A percentile compares a stretch with the other conserved stretches of the same genome.
phyloP scores from a whole-genome alignment of 768 basidiomycete species.

The Ramaria sp. region DNA sequence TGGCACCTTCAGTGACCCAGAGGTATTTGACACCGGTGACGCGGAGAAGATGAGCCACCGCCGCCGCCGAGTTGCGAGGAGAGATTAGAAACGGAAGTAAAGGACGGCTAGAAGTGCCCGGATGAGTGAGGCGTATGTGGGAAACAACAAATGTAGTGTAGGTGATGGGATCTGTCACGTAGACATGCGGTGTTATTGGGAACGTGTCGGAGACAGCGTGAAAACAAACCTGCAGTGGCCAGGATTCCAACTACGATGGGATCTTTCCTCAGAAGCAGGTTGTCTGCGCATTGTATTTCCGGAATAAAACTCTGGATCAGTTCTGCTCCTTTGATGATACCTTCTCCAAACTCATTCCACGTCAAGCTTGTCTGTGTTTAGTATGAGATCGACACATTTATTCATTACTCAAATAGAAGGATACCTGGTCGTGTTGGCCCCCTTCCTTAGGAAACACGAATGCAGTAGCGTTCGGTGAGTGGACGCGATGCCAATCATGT shows the following conservation, averaged over 20 bases:
- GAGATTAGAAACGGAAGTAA: slow-evolving; percentile 23
- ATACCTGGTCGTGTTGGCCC: background rate
- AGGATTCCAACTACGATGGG: slow-evolving; percentile 2
- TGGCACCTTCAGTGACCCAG: slow-evolving; percentile 16
- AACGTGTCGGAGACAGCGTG: background rate
- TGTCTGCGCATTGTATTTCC: background rate
- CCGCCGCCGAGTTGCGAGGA: slow-evolving; percentile 9
- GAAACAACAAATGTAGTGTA: slow-evolving; percentile 10
- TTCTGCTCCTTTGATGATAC: background rate
- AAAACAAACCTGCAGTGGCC: background rate
- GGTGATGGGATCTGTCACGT: slow-evolving; percentile 19
- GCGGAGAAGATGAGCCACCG: slow-evolving; percentile 25
- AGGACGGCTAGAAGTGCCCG: background rate
- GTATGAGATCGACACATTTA: background rate
- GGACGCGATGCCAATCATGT: too few species aligned
- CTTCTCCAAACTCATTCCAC: background rate
- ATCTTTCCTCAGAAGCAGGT: background rate
- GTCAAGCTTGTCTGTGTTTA: background rate
- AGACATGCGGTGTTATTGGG: background rate
- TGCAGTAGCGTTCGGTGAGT: background rate
- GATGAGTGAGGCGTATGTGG: slow-evolving; percentile 14
- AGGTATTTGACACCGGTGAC: slow-evolving; percentile 16
- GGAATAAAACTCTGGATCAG: background rate
- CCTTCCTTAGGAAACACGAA: background rate
- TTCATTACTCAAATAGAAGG: background rate